These are phyloP conservation scores for Metarhizium anisopliae DNA, from an alignment of 2,329 filamentous ascomycete genomes.

Conservation along the genomic window DNA sequence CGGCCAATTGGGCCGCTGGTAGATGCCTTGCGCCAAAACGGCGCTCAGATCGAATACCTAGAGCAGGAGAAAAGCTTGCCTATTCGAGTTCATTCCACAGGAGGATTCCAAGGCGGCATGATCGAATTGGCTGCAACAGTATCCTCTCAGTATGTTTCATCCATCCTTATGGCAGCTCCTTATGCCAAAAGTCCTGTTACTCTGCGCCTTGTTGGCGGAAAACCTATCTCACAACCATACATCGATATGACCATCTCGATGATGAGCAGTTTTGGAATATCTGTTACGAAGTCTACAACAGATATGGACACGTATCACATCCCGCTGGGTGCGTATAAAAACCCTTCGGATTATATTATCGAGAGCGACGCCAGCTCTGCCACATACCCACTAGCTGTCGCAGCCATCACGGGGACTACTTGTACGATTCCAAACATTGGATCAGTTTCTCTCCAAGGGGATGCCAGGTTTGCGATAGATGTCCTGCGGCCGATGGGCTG, in stretches of 20 bases:
- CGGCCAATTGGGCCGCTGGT: conserved; percentile 90
- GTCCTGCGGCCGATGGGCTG: conserved; percentile 92
- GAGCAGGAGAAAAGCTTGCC: conserved; percentile 79
- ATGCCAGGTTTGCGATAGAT: conserved; percentile 87
- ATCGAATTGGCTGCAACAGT: conserved; percentile 92
- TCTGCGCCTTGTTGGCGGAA: conserved; percentile 83
- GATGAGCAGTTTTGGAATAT: conserved; percentile 88
- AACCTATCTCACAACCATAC: conserved; percentile 92
- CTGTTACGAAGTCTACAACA: conserved; percentile 64
- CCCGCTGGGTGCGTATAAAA: conserved; percentile 72
- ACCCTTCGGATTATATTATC: conserved; percentile 77
- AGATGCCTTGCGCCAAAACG: conserved; percentile 79
- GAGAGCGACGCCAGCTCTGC: conserved; percentile 98
- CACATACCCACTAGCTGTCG: conserved; percentile 89
- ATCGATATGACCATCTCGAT: conserved; percentile 99
- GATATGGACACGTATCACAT: conserved; percentile 93
- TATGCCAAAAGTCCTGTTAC: conserved; percentile 94
- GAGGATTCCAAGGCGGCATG: conserved; percentile 73
- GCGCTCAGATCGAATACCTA: conserved; percentile 77
- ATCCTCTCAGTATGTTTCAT: conserved; percentile 98
- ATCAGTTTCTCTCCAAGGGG: conserved; percentile 82
- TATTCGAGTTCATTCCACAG: conserved; percentile 70
- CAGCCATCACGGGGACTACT: conserved; percentile 89
- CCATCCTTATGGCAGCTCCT: conserved; percentile 90
- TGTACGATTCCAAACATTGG: conserved; percentile 97